Evolutionary conservation across 495 filamentous ascomycete species (phyloP), one percentile per base, ranked within the genome.

Genomic region (Trichocladium uniseriatum): DNA sequence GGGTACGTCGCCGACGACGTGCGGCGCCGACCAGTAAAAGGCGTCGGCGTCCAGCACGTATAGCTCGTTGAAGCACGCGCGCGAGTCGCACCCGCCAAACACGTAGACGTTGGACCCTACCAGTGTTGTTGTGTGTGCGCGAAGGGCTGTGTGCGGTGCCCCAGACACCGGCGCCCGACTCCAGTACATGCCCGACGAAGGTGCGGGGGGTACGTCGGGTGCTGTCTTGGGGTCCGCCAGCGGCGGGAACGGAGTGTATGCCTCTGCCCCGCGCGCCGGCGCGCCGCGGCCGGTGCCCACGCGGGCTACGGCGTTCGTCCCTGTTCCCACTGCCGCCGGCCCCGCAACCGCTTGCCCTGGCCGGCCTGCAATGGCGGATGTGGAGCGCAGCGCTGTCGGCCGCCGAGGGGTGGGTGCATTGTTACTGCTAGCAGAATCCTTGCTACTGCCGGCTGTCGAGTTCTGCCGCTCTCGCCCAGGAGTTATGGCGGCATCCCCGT

Each of bases 151-250:
- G 51, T 79, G 78, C 29, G 77, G 59, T 13, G 72, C 59, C 9
- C 80, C 80, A 5, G 78, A 80, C 8, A 71, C 65, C 2, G 74
- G 74, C 14, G 79, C 79, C 35, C 70, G 72, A 44, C 76, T 79
- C 80, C 80, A 83, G 65, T 83, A 83, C 80, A 83, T 83, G 38
- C 80, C 80, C 37, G 76, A 78, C 15, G 80, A 76, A n/a, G 80
- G 80, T 9, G 80, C 78, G 3, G 71, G 66, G 5, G 70, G 72
- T 18, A 82, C 79, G 38, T 81, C 72, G 11, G 77, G 72, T 11
- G 77, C 75, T 15, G 71, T 79, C 22, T 66, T 61, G 7, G 78
- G 73, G 57, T 79, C 75, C 35, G 72, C 73, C 9, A 82, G 64
- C 28, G 78, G 76, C 15, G 80, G 80, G 49, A 75, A 77, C 0